Base-by-base conservation (phyloP, 768 basidiomycete species). In the Psilocybe tampanensis region DNA sequence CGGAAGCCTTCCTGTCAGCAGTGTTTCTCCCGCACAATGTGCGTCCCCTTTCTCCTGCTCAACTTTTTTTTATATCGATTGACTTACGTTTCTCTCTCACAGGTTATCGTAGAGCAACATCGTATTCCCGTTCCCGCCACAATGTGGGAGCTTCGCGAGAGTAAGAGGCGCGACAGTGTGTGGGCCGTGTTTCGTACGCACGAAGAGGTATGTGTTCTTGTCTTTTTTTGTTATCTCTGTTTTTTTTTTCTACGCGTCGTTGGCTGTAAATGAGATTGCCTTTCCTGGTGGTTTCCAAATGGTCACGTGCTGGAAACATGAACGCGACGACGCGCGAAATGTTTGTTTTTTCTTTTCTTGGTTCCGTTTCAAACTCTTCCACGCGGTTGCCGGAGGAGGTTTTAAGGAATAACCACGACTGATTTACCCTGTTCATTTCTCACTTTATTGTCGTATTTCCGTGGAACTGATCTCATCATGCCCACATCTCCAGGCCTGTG, bases 181-280 rank as follows among this genome's bases (percentile, higher is more conserved):
- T 88, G 82, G 83, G 78, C 80, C 1, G 80, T 87, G 8, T 86
- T 86, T 69, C 69, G 68, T 58, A 78, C 80, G 0, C 87, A 88
- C 60, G 80, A 82, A 65, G 84, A 88, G 75, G 86, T 88, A 58
- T 64, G 86, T 70, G 52, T 44, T 29, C 8, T 41, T 47, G 55
- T 19, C 23, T 47, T 60, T 33, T 24, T 18, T 33, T 33, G n/a
- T 33, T 32, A 1, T 39, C 36, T n/a, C 12, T 15, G 47, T 53
- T 42, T 47, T 22, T 51, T 54, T 19, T 26, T 24, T 21, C 23
- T 29, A 39, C 29, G 48, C 32, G 48, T 36, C 22, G 32, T 21
- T 34, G 19, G 19, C 9, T 15, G 17, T 39, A 39, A 56, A 50
- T 56, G 42, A 56, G 54, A 13, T 55, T 55, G 44, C 54, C 53